Evolutionary conservation across 495 filamentous ascomycete genomes (phyloP).

Genomic region (Hypoxylon fuscum): DNA sequence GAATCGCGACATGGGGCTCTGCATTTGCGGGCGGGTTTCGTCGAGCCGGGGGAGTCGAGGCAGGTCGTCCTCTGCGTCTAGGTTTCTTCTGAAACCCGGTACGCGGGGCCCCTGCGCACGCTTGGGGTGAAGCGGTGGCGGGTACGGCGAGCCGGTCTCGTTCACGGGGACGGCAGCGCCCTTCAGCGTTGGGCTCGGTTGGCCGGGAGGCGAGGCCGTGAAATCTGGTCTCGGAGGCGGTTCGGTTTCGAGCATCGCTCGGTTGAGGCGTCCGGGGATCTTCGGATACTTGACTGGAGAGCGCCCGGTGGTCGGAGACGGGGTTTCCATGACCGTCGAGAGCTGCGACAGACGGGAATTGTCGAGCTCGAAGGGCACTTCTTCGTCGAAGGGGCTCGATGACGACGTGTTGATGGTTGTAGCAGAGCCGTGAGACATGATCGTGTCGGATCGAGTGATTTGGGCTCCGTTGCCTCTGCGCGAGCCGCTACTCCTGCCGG

Average conservation of each 20-base stretch:
- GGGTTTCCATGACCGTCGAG: constrained; percentile 58
- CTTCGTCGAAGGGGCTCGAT: constrained; percentile 36
- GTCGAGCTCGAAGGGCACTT: constrained; percentile 20
- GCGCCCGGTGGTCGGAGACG: constrained; percentile 44
- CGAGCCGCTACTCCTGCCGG: constrained; percentile 18
- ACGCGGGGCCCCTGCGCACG: constrained; percentile 13
- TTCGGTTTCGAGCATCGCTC: constrained; percentile 38
- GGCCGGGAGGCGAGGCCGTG: constrained; percentile 38
- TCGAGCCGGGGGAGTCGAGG: constrained; percentile 7
- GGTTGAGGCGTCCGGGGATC: constrained; percentile 45
- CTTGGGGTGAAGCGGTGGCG: constrained; percentile 32
- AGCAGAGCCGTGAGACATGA: constrained; percentile 41
- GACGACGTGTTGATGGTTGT: constrained; percentile 44
- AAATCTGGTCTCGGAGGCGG: constrained; percentile 48
- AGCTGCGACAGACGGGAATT: constrained; percentile 42
- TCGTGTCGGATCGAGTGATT: constrained; percentile 29
- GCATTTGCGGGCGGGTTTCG: neutral
- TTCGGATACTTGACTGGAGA: constrained; percentile 56
- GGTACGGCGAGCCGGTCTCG: constrained; percentile 32
- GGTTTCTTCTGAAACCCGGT: neutral
- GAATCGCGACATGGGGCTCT: constrained; percentile 20
- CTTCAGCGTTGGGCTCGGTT: constrained; percentile 45
- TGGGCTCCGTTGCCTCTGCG: constrained; percentile 34
- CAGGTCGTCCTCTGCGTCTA: constrained; percentile 1
- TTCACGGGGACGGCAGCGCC: constrained; percentile 19